Conservation (phyloP, 345 rosid genomes). For the Acer negundo region DNA sequence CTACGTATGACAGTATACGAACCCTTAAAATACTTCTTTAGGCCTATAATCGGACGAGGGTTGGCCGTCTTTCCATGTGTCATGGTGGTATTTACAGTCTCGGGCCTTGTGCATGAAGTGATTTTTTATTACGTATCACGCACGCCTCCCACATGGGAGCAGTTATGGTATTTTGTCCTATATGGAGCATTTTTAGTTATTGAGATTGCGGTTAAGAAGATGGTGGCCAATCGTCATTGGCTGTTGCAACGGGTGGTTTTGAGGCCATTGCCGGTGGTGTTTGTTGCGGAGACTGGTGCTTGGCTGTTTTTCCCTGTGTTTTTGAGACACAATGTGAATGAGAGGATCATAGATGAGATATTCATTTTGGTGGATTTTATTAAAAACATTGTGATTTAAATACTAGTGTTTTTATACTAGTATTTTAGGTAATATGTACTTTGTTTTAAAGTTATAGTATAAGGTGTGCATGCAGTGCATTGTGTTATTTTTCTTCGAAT, state of each 20-base stretch:
- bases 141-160: slow-evolving; percentile 67
- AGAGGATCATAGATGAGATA: slow-evolving; percentile 14
- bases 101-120: slow-evolving; percentile 61
- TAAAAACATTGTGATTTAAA: background rate
- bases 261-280: slow-evolving; percentile 30
- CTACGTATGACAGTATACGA: slow-evolving; percentile 55
- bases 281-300: slow-evolving; percentile 27
- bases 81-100: slow-evolving; percentile 50
- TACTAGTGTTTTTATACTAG: background rate
- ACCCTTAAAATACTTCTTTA: slow-evolving; percentile 33
- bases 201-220: slow-evolving; percentile 48
- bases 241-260: slow-evolving; percentile 34
- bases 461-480: no score
- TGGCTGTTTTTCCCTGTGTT: slow-evolving; percentile 39
- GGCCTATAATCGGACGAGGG: slow-evolving; percentile 24
- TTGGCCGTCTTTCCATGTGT: slow-evolving; percentile 35
- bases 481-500: no score
- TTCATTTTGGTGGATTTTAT: background rate
- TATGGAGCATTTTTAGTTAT: slow-evolving; percentile 32
- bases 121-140: slow-evolving; percentile 45
- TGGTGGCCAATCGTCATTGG: slow-evolving; percentile 24
- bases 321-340: slow-evolving; percentile 17
- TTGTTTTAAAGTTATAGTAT: background rate
- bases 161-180: slow-evolving; percentile 31
- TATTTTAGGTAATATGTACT: background rate